These are phyloP conservation scores for Diutina sp. DNA, from an alignment of 1,139 yeast species.

Conservation along the genomic window DNA sequence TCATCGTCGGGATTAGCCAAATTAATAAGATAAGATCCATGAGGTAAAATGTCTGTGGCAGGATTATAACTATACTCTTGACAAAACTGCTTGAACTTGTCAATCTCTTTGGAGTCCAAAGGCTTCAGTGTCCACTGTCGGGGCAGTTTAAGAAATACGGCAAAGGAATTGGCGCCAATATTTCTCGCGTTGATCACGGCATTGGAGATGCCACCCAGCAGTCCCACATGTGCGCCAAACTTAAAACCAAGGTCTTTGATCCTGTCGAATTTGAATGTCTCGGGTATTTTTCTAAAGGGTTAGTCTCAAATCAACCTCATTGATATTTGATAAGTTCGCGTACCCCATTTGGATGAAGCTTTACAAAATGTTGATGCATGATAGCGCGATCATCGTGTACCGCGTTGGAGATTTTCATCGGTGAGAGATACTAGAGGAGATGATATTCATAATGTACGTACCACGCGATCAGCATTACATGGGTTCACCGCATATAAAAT, in stretches of 20 bases:
- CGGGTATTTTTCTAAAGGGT: neutral
- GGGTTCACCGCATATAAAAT: neutral
- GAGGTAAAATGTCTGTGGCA: constrained; percentile 72
- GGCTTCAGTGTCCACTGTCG: constrained; percentile 85
- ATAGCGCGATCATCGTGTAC: neutral
- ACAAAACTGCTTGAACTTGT: constrained; percentile 52
- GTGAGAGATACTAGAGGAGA: neutral
- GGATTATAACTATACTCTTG: constrained; percentile 56
- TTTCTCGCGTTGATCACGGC: constrained; percentile 64
- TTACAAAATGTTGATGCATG: neutral
- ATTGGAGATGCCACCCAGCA: constrained; percentile 64
- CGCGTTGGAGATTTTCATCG: neutral
- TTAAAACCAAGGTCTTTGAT: constrained; percentile 16
- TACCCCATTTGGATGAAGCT: neutral
- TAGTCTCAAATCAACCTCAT: neutral
- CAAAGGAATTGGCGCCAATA: constrained; percentile 78
- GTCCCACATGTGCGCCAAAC: constrained; percentile 77
- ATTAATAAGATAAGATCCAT: constrained; percentile 88
- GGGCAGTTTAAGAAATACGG: constrained; percentile 82
- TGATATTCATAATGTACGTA: neutral
- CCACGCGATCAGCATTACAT: neutral
- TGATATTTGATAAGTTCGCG: neutral
- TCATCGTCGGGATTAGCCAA: constrained; percentile 81
- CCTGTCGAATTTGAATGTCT: neutral
- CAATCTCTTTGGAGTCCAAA: constrained; percentile 52